Evolutionary conservation across 345 rosid genomes (phyloP).

Genomic region (Gossypium anomalum): DNA sequence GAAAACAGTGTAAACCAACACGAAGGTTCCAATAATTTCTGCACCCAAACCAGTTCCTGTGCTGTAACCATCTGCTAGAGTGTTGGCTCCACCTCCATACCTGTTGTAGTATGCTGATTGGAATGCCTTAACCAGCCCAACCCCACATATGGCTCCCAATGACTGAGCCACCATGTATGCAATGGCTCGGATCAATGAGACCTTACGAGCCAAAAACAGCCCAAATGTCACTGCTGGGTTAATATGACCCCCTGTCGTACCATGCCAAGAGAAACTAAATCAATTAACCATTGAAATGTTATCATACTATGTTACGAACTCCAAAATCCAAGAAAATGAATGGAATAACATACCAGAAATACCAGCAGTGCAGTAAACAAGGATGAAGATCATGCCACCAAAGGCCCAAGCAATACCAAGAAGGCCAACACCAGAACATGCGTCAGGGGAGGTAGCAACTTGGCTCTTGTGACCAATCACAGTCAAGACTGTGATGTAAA

Average conservation of each 20-base stretch:
- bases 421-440: conserved; percentile 66
- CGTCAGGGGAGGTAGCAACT: conserved; percentile 29
- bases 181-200: conserved; percentile 62
- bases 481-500: conserved; percentile 62
- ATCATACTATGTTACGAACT: not conserved
- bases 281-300: not conserved
- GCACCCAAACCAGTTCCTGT: conserved; percentile 59
- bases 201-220: conserved; percentile 68
- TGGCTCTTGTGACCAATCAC: conserved; percentile 73
- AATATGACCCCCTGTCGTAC: conserved; percentile 62
- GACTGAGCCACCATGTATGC: conserved; percentile 72
- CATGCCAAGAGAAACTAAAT: not conserved
- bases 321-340: not conserved
- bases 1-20: conserved; percentile 83
- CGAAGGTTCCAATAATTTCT: conserved; percentile 85
- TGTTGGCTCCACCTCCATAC: conserved; percentile 71
- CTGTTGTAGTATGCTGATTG: conserved; percentile 44
- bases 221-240: conserved; percentile 92
- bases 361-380: conserved; percentile 86
- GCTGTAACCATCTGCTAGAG: conserved; percentile 48
- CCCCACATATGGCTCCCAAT: conserved; percentile 78
- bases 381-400: conserved; percentile 82
- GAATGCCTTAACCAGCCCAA: conserved; percentile 67
- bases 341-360: conserved; percentile 47
- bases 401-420: conserved; percentile 88